Evolutionary conservation across 805 yeast species (phyloP), one percentile per base, ranked within the genome.

Genomic region (Starmerella asiatica): DNA sequence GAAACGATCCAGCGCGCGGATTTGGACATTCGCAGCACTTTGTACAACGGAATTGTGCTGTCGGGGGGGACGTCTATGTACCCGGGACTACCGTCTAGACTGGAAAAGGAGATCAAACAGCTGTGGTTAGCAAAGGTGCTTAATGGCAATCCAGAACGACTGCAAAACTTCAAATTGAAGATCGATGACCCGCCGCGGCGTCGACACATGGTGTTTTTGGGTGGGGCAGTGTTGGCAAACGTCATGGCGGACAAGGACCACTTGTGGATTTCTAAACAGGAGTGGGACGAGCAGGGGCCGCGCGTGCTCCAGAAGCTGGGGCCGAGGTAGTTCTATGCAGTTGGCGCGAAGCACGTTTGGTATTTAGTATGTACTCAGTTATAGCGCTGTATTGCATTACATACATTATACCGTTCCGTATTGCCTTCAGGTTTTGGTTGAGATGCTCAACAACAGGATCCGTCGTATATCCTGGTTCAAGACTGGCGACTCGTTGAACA

Each of bases 41-140:
- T 91, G 44, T 91, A 73, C 65, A 82, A 79, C 56, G 93, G 95
- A 2, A 81, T 91, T 58, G 97, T 91, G 21, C 70, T 91, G 33
- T 82, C 94, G 5, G 98, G 98, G 58, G 98, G 98, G 42, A 86
- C 97, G 1, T 80, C 94, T 37, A 91, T 91, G 98, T 91, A 91
- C 58, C 97, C 98, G 1, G 98, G 98, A 23, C 71, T 91, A 51
- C 98, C 98, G 16, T 80, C 94, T 11, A 72, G 98, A 55, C 67
- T 91, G 51, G 97, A 91, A 61, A 88, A 83, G 60, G 98, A 91
- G 61, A 70, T 91, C 61, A 91, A 91, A 64, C 98, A 91, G 61
- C 75, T 83, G 52, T 91, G 97, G 97, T 76, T 81, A 50, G 77
- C 93, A 2, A 74, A 76, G 56, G 94, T 91, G 16, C 72, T 91